Base-by-base conservation (phyloP, 306 rosid species). In the Ochetophila trinervis region DNA sequence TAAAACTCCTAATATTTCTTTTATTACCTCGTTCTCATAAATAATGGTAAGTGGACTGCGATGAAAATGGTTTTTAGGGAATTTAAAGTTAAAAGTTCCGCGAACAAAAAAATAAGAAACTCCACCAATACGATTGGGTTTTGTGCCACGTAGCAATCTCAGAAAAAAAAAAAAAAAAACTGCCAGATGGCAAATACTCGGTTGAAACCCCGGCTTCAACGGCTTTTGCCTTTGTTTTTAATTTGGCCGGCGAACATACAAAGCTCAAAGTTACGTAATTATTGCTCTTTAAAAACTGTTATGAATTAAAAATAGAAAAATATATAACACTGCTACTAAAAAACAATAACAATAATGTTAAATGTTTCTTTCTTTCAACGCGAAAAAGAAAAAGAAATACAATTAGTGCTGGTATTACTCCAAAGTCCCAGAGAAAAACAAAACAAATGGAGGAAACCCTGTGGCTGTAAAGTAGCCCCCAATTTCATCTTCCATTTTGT, bases 221-320 rank as follows among this genome's bases (percentile, higher is more conserved):
- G 86, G 85, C 83, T 65, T 79, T 86, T 78, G 83, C 81, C 80
- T 74, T 77, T 27, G 30, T 3, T 37, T 24, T 11, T n/a, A 6
- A 50, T 8, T 32, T 21, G 34, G 85, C 84, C 87, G 71, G 74
- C 76, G 62, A 30, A 50, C 61, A 40, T 53, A 51, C 67, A n/a
- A 36, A 2, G 13, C 60, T 50, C 51, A 63, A 27, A 19, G 12
- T 11, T 47, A 53, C 50, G 8, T 11, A 24, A 30, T 36, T 32
- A 57, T 24, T 23, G 27, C 24, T 48, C 57, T 63, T 15, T 50
- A 27, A 27, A 27, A 27, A 27, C 32, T 27, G 37, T 47, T 7
- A 5, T 23, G 21, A 2, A 6, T 5, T 13, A 47, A 4, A 37
- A 1, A 40, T 21, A 0, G 16, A 32, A 17, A 16, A 1, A 19